Conservation (phyloP, 306 rosid species). For the Senna tora region DNA sequence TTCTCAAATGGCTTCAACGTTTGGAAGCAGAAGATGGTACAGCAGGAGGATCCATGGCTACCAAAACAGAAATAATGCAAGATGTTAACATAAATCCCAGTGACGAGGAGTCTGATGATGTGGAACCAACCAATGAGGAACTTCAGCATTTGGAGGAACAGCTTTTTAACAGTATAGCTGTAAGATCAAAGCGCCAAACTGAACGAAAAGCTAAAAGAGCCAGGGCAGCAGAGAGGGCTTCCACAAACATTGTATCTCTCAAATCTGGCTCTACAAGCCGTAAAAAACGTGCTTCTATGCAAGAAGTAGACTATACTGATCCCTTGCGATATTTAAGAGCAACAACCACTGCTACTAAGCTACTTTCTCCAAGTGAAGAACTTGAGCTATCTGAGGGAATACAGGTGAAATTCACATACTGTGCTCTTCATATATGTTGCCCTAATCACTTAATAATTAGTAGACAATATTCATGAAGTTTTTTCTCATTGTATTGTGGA, state of each 20-base stretch:
- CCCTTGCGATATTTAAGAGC: conserved; percentile 85
- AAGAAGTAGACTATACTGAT: conserved; percentile 82
- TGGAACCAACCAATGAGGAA: conserved; percentile 63
- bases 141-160: conserved; percentile 60
- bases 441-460: conserved; percentile 25
- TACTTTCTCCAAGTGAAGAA: conserved; percentile 82
- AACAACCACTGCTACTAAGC: conserved; percentile 65
- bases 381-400: conserved; percentile 84
- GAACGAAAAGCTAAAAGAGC: conserved; percentile 87
- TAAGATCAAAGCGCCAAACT: conserved; percentile 77
- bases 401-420: conserved; percentile 64
- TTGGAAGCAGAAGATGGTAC: conserved; percentile 53
- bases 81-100: conserved; percentile 34
- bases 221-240: conserved; percentile 81
- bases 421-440: conserved; percentile 28
- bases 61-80: conserved; percentile 50
- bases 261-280: conserved; percentile 66
- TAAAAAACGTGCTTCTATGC: conserved; percentile 67
- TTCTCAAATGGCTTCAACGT: conserved; percentile 62
- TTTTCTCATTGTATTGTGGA: background rate
- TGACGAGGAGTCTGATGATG: conserved; percentile 53
- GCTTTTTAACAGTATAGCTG: conserved; percentile 58
- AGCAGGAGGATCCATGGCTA: conserved; percentile 44
- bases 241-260: conserved; percentile 61
- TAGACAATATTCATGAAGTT: conserved; percentile 20